Conservation (phyloP, 352 stramenopile genomes). For the Plasmopara viticola region DNA sequence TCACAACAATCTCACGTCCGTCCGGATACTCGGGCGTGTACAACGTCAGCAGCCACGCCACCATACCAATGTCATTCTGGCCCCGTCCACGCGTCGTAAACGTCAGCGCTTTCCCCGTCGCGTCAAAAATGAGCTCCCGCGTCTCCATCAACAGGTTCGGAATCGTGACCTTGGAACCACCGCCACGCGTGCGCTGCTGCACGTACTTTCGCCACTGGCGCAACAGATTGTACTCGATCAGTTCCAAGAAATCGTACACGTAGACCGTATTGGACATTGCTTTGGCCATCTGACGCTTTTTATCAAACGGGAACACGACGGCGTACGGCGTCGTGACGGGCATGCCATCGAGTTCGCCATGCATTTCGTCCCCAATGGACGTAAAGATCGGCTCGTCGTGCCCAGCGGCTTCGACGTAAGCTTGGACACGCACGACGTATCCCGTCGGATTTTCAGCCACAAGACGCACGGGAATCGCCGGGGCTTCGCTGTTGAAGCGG, state of each 20-base stretch:
- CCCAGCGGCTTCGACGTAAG: slow-evolving; percentile 96
- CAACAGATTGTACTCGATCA: slow-evolving; percentile 96
- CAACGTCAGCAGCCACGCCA: slow-evolving; percentile 97
- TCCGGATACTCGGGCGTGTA: slow-evolving; percentile 97
- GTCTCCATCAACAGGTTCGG: slow-evolving; percentile 92
- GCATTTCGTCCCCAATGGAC: slow-evolving; percentile 82
- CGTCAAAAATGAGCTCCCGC: slow-evolving; percentile 91
- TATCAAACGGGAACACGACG: slow-evolving; percentile 93
- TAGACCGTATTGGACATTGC: slow-evolving; percentile 98
- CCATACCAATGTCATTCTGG: slow-evolving; percentile 99
- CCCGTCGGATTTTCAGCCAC: slow-evolving; percentile 97
- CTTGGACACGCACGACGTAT: slow-evolving; percentile 98
- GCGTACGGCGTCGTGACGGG: slow-evolving; percentile 96
- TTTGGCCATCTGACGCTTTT: slow-evolving; percentile 87
- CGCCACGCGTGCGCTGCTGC: slow-evolving; percentile 59
- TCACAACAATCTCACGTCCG: slow-evolving; percentile 96
- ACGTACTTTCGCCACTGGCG: slow-evolving; percentile 91
- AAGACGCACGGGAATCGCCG: slow-evolving; percentile 94
- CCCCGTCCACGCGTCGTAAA: slow-evolving; percentile 82
- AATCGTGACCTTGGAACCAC: slow-evolving; percentile 59
- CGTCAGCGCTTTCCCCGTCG: slow-evolving; percentile 47
- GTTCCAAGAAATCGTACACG: slow-evolving; percentile 98
- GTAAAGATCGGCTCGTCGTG: slow-evolving; percentile 84
- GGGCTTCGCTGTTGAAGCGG: slow-evolving; percentile 87
- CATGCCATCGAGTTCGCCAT: slow-evolving; percentile 92